Evolutionary conservation across 108 stramenopile species (phyloP).

Genomic region (Cyclostephanos tholiformis): DNA sequence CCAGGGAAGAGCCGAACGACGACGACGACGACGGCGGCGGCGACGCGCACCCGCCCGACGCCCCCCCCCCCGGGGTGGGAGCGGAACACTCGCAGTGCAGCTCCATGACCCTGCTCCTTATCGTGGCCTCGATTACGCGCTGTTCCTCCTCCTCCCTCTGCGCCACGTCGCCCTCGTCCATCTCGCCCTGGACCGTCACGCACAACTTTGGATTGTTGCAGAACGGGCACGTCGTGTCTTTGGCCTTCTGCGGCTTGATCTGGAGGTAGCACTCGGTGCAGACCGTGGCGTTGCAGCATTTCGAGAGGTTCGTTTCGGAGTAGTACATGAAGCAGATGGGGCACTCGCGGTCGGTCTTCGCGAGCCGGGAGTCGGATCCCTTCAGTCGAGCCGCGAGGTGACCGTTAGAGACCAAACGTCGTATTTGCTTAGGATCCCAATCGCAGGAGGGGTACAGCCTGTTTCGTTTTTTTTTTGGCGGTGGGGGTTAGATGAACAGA

Average conservation of each 20-base stretch:
- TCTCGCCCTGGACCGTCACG: constrained; percentile 45
- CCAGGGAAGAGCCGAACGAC: constrained; percentile 70
- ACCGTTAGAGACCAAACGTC: constrained; percentile 72
- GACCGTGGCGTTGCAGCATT: constrained; percentile 78
- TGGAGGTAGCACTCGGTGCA: constrained; percentile 91
- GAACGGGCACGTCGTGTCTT: constrained; percentile 67
- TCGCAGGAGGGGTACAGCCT: constrained; percentile 67
- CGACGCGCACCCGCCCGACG: no score
- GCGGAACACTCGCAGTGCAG: constrained; percentile 21
- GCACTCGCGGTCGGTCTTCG: constrained; percentile 71
- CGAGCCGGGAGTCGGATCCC: constrained; percentile 56
- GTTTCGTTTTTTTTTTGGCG: not conserved
- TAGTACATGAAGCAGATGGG: constrained; percentile 90
- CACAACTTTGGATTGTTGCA: constrained; percentile 65
- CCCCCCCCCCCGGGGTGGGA: constrained; percentile 8
- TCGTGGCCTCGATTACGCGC: constrained; percentile 54
- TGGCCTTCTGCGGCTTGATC: constrained; percentile 71
- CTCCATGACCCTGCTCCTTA: constrained; percentile 36
- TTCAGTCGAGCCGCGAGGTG: constrained; percentile 68
- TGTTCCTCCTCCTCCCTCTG: constrained; percentile 60
- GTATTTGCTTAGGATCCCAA: constrained; percentile 82
- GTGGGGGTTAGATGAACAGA: constrained; percentile 1
- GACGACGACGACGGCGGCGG: constrained; percentile 2
- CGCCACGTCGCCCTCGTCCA: constrained; percentile 47
- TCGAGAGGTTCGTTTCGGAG: constrained; percentile 64